Evolutionary conservation across 1,139 yeast species (phyloP), one percentile per base, ranked within the genome.

Genomic region (Komagataea norvegica): DNA sequence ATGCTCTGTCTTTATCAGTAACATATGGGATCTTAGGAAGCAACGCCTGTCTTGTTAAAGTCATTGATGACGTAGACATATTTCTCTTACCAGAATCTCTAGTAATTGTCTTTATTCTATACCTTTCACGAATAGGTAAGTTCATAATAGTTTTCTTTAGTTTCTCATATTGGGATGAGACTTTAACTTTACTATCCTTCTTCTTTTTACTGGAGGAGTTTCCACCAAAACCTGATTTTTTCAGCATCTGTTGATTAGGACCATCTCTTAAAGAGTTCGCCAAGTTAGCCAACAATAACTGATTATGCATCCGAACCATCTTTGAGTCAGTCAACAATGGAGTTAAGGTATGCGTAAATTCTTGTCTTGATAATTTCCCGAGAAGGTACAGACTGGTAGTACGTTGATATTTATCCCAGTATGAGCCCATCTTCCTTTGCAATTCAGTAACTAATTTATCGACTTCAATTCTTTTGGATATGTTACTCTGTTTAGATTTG

Each of bases 351-450:
- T 64, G 64, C 41, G 79, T 76, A 44, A 89, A 68, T 59, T 91
- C 98, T 24, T 63, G 61, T 43, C 96, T 70, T 6, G 95, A 83
- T 17, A 88, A 65, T 55, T 79, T 80, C 5, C 95, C 96, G 36
- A 85, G 73, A 27, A 89, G 68, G 51, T 86, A 89, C 37, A 75
- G 65, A 43, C 93, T 79, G 26, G 89, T 70, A 7, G 86, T 71
- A 44, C 81, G 85, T 47, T 94, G 91, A 59, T 89, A 89, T 43
- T 74, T 74, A 48, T 83, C 91, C 98, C 98, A 89, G 44, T 76
- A 72, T 9, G 68, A 65, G 0, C 96, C 96, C 41, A 89, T 60
- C 42, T 72, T 68, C 38, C 70, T 69, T 46, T 85, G 91, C 46
- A 89, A 76, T 43, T 83, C 89, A 34, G 75, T 70, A 56, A 89